These are phyloP conservation scores for Anastatica hierochuntica DNA, from an alignment of 345 rosid species.

Conservation along the genomic window DNA sequence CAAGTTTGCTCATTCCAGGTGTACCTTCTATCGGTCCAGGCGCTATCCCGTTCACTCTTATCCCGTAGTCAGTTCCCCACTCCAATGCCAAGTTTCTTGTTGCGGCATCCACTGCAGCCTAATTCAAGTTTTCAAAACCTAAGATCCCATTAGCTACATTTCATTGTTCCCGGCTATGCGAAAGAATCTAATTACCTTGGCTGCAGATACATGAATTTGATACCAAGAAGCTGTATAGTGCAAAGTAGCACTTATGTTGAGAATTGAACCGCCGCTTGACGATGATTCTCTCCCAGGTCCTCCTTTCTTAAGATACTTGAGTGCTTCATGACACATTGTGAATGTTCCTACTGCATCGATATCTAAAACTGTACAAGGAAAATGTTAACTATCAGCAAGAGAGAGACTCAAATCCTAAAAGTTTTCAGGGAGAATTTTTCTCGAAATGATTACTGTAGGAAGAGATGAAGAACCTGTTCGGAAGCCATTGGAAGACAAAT, in stretches of 20 bases:
- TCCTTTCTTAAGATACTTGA: constrained; percentile 63
- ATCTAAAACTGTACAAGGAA: constrained; percentile 48
- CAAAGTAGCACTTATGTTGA: constrained; percentile 73
- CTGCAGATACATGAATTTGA: constrained; percentile 84
- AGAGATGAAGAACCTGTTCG: no score
- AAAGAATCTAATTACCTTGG: no score
- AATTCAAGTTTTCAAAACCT: not conserved
- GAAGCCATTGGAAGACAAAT: constrained; percentile 77
- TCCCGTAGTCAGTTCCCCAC: constrained; percentile 63
- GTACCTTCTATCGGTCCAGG: constrained; percentile 77
- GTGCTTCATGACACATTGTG: constrained; percentile 61
- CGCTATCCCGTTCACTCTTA: constrained; percentile 57
- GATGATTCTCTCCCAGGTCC: constrained; percentile 41
- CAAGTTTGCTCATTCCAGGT: constrained; percentile 69
- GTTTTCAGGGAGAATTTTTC: no score
- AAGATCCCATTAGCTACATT: no score
- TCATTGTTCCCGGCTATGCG: no score
- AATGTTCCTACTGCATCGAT: constrained; percentile 79
- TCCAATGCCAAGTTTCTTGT: constrained; percentile 72
- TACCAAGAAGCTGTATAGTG: constrained; percentile 78
- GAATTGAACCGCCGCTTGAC: constrained; percentile 42
- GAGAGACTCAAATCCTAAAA: no score
- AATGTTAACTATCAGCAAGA: no score
- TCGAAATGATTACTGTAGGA: no score
- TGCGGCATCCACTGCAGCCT: constrained; percentile 74